Evolutionary conservation across 2,329 filamentous ascomycete genomes (phyloP).

Genomic region (Penicillium sp.): DNA sequence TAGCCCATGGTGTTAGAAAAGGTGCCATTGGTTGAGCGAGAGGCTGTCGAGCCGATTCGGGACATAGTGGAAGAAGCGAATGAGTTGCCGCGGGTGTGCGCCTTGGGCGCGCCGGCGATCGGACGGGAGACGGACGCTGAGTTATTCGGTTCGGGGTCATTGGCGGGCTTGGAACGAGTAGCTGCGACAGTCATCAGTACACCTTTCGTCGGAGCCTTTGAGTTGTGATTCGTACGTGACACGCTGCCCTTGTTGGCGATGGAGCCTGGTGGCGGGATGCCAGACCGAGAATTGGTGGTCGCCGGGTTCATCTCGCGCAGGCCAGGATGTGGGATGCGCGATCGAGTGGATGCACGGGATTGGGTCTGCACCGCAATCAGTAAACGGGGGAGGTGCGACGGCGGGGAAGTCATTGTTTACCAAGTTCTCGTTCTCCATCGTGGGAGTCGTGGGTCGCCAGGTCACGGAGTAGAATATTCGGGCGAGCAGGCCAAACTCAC

Average conservation of each 20-base stretch:
- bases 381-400: conserved; percentile 7
- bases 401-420: conserved; percentile 19
- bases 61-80: conserved; percentile 37
- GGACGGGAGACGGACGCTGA: conserved; percentile 24
- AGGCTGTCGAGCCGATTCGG: conserved; percentile 41
- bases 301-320: conserved; percentile 51
- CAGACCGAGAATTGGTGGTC: conserved; percentile 50
- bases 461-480: conserved; percentile 22
- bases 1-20: conserved; percentile 58
- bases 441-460: conserved; percentile 22
- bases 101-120: conserved; percentile 41
- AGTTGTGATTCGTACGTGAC: conserved; percentile 25
- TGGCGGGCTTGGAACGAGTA: conserved; percentile 46
- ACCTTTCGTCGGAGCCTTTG: conserved; percentile 7
- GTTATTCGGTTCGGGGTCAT: conserved; percentile 44
- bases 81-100: conserved; percentile 38
- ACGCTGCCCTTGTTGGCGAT: conserved; percentile 48
- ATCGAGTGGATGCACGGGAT: conserved; percentile 25
- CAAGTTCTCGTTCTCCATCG: conserved; percentile 35
- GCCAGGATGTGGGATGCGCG: conserved; percentile 31
- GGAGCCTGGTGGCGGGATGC: conserved; percentile 43
- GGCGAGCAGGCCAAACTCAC: conserved; percentile 22
- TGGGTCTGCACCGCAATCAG: conserved; percentile 22
- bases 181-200: conserved; percentile 41
- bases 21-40: conserved; percentile 45